Evolutionary conservation across 306 rosid genomes (phyloP).

Genomic region (Quercus gilva): DNA sequence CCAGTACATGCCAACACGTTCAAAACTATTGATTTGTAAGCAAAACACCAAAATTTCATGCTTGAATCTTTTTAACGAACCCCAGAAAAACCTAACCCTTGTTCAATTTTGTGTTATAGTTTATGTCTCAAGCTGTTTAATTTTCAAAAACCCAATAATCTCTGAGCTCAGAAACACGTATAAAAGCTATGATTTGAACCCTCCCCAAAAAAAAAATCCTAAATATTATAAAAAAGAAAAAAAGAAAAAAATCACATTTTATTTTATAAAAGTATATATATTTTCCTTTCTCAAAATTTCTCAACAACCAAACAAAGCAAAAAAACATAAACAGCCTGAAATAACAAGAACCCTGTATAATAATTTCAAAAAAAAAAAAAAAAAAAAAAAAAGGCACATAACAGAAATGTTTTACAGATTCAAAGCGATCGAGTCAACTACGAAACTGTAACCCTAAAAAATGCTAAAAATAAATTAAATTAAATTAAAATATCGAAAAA

Average conservation of each 20-base stretch:
- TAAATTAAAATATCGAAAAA: not conserved
- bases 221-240: not conserved
- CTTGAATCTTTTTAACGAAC: too few relatives aligned
- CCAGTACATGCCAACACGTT: slow-evolving; percentile 1
- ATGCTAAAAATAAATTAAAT: not conserved
- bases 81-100: too few relatives aligned
- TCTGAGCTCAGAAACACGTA: not conserved
- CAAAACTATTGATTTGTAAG: not conserved
- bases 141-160: not conserved
- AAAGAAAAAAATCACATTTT: not conserved
- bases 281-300: not conserved
- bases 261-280: not conserved
- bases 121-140: not conserved
- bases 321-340: not conserved
- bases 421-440: not conserved
- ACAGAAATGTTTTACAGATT: not conserved
- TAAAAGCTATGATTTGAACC: not conserved
- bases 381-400: not conserved
- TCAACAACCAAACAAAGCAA: not conserved
- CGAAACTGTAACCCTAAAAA: not conserved
- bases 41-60: not conserved
- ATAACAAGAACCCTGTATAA: not conserved
- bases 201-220: not conserved
- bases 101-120: not conserved
- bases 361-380: not conserved